A percentile compares a stretch with the other conserved stretches of the same genome.
Evolutionary conservation across 192 early-diverging fungal genomes (phyloP).

Genomic region (Powellomyces hirtus): DNA sequence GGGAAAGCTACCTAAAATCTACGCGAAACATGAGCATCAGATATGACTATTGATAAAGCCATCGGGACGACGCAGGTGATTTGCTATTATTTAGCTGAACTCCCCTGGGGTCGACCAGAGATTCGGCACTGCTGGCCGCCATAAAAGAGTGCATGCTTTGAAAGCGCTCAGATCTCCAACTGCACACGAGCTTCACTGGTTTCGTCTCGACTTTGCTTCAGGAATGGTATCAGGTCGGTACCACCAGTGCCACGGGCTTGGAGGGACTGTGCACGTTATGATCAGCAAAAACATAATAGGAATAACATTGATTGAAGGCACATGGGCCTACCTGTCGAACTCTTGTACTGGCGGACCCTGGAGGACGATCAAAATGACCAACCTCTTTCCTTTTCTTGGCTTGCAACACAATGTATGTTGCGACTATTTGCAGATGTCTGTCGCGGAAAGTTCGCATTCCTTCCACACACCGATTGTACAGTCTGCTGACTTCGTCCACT

Average conservation of each 20-base stretch:
- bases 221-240: constrained; percentile 83
- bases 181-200: constrained; percentile 56
- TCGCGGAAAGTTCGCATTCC: constrained; percentile 86
- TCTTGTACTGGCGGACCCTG: constrained; percentile 21
- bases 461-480: constrained; percentile 82
- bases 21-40: too few species aligned
- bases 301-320: too few species aligned
- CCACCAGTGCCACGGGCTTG: constrained; percentile 40
- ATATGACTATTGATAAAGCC: too few species aligned
- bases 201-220: constrained; percentile 86
- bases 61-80: too few species aligned
- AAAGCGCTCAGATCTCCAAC: constrained; percentile 18
- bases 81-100: too few species aligned
- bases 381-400: constrained; percentile 69
- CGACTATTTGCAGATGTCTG: constrained; percentile 89
- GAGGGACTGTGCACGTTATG: too few species aligned
- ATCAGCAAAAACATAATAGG: too few species aligned
- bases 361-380: constrained; percentile 56
- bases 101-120: too few species aligned
- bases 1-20: too few species aligned
- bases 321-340: constrained; percentile 32
- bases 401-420: constrained; percentile 85
- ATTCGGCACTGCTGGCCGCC: too few species aligned
- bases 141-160: too few species aligned
- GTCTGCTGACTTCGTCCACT: constrained; percentile 25